Percentiles rank a stretch among this genome's conserved stretches.
phyloP scores from a whole-genome alignment of 1,284 basidiomycete genomes.

The Xerocomus minutiporus region DNA sequence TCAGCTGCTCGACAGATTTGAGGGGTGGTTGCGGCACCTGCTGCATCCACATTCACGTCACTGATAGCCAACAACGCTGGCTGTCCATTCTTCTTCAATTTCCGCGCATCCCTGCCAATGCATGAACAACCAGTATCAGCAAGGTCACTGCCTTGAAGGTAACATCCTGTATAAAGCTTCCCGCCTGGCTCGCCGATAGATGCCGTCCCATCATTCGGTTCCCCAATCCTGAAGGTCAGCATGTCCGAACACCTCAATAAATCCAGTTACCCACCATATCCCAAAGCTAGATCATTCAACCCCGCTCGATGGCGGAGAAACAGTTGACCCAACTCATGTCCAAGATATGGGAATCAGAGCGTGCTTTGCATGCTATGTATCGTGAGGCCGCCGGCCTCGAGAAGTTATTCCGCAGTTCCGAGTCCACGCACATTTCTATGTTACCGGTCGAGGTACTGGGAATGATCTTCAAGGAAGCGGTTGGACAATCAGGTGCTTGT shows the following conservation, averaged over 20 bases:
- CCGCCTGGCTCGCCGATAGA: not conserved
- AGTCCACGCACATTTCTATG: slow-evolving; percentile 9
- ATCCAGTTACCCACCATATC: not conserved
- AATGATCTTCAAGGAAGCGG: slow-evolving; percentile 23
- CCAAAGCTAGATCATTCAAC: slow-evolving; percentile 10
- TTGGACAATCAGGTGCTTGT: slow-evolving; percentile 4
- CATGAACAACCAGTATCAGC: not conserved
- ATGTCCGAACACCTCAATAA: not conserved
- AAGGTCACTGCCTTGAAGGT: slow-evolving; percentile 10
- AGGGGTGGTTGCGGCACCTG: too few relatives aligned
- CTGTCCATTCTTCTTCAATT: not conserved
- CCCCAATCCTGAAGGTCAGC: slow-evolving; percentile 13
- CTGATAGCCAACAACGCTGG: not conserved
- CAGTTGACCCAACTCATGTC: slow-evolving; percentile 18
- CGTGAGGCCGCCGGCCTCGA: slow-evolving; percentile 14
- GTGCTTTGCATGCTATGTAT: slow-evolving; percentile 19
- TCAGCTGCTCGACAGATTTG: too few relatives aligned
- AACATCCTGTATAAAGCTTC: slow-evolving; percentile 16
- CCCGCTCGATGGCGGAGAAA: slow-evolving; percentile 8
- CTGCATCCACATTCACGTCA: not conserved
- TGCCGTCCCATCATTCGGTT: too few relatives aligned
- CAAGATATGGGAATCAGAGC: slow-evolving; percentile 23
- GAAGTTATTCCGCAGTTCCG: slow-evolving; percentile 5
- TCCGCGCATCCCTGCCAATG: not conserved
- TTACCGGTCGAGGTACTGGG: slow-evolving; percentile 26